Base-by-base conservation (phyloP, 179 eudicot species). In the Sideroxylon spinosum region DNA sequence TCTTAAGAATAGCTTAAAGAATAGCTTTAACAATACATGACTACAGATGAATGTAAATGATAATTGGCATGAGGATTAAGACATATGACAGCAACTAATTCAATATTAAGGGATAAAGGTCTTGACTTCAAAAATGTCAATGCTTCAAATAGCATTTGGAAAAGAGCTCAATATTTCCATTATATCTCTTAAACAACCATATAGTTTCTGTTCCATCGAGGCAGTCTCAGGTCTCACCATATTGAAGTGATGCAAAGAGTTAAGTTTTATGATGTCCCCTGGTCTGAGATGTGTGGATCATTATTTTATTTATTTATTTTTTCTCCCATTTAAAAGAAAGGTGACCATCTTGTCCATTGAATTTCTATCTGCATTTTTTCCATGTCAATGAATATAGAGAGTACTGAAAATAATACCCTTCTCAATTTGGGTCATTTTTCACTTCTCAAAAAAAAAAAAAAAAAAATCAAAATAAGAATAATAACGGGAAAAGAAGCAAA, bases 1-100 rank as follows among this genome's bases (percentile, higher is more conserved):
- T n/a, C 20, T n/a, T 68, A 70, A 67, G 78, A 57, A 20, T 13
- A 44, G 16, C n/a, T 20, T n/a, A 61, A 70, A 67, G 78, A 57
- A 20, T 13, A 44, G 16, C n/a, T 20, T 61, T 75, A 4, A 60
- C 17, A 37, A 75, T 6, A 50, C n/a, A 71, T 7, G 44, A 61
- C 37, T 37, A 37, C 52, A 75, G 37, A 29, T 3, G 37, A 29
- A 29, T 29, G 37, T 29, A 29, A 29, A 29, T 3, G 37, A 29
- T 29, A 29, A 3, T 29, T 29, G 2, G 3, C 37, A 29, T 29
- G 37, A 29, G 37, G 37, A 29, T 29, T 29, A 29, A 29, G 37
- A 29, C 0, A 46, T 12, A 75, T 22, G 20, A 13, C 56, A 75
- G 32, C 20, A 75, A 22, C 6, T 13, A 61, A 37, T 62, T 60